Conservation (phyloP, 2,329 filamentous ascomycete species). For the Xylaria polymorpha region DNA sequence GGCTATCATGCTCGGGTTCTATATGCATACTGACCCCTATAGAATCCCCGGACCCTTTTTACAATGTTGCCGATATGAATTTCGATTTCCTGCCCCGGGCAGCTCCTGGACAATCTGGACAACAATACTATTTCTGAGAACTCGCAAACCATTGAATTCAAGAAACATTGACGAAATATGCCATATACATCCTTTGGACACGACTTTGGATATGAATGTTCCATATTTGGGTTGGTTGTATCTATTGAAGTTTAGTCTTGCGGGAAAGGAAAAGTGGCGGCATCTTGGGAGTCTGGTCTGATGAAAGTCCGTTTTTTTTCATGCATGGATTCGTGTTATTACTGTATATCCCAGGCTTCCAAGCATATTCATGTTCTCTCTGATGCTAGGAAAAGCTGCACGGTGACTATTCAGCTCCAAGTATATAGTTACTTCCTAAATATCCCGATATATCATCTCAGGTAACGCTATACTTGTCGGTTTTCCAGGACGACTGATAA, state of each 20-base stretch:
- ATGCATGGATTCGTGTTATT: neutral
- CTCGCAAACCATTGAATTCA: neutral
- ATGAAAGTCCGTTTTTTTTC: neutral
- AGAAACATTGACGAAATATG: neutral
- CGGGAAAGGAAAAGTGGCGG: conserved; percentile 4
- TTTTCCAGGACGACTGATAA: neutral
- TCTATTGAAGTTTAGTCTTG: neutral
- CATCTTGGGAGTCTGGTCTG: conserved; percentile 7
- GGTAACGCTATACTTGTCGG: neutral
- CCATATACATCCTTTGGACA: neutral
- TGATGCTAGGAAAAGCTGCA: neutral
- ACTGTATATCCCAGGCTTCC: neutral
- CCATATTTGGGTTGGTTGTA: neutral
- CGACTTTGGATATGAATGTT: conserved; percentile 3
- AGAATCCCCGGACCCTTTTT: conserved; percentile 71
- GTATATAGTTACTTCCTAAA: conserved; percentile 17
- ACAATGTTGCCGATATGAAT: conserved; percentile 67
- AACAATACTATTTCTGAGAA: conserved; percentile 67
- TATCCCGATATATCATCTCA: neutral
- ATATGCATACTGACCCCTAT: conserved; percentile 28
- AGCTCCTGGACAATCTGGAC: conserved; percentile 66
- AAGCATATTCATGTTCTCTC: neutral
- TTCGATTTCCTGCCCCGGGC: conserved; percentile 71
- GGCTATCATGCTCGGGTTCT: conserved; percentile 29
- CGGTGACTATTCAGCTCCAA: neutral